Conservation (phyloP, 2,329 filamentous ascomycete species). For the Fusarium sp. region DNA sequence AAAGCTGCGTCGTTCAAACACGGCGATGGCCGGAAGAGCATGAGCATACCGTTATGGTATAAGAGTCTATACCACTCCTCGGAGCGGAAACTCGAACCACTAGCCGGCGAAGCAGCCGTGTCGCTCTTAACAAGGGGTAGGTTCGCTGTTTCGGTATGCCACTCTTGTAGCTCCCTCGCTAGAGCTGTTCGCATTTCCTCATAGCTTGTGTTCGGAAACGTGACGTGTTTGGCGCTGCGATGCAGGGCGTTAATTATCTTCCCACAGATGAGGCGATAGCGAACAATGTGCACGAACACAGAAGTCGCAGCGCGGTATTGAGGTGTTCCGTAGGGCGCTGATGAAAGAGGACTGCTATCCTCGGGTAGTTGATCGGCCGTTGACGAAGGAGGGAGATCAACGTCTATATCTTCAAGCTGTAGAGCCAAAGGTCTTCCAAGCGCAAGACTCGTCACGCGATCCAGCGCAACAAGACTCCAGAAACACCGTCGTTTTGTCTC, state of each 20-base stretch:
- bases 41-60: slow-evolving; percentile 54
- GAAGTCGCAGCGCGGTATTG: slow-evolving; percentile 40
- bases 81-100: slow-evolving; percentile 51
- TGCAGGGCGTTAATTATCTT: slow-evolving; percentile 49
- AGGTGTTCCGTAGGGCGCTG: slow-evolving; percentile 33
- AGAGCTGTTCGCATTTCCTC: slow-evolving; percentile 33
- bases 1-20: slow-evolving; percentile 41
- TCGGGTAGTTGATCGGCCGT: slow-evolving; percentile 29
- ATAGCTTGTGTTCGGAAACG: slow-evolving; percentile 4
- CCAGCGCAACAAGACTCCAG: slow-evolving; percentile 54
- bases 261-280: slow-evolving; percentile 53
- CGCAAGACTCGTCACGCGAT: slow-evolving; percentile 49
- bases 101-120: slow-evolving; percentile 15
- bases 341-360: slow-evolving; percentile 21
- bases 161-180: slow-evolving; percentile 44
- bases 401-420: slow-evolving; percentile 52
- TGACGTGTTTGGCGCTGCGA: slow-evolving; percentile 37
- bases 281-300: slow-evolving; percentile 52
- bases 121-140: slow-evolving; percentile 43
- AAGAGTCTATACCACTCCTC: slow-evolving; percentile 54
- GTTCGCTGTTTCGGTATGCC: slow-evolving; percentile 42
- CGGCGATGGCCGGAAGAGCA: slow-evolving; percentile 54
- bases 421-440: slow-evolving; percentile 53
- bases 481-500: slow-evolving; percentile 53
- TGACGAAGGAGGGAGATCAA: slow-evolving; percentile 44